A percentile compares a stretch with the other conserved stretches of the same genome.
These are phyloP conservation scores for Naumovozyma baii DNA, from an alignment of 805 yeast genomes.

Conservation along the genomic window DNA sequence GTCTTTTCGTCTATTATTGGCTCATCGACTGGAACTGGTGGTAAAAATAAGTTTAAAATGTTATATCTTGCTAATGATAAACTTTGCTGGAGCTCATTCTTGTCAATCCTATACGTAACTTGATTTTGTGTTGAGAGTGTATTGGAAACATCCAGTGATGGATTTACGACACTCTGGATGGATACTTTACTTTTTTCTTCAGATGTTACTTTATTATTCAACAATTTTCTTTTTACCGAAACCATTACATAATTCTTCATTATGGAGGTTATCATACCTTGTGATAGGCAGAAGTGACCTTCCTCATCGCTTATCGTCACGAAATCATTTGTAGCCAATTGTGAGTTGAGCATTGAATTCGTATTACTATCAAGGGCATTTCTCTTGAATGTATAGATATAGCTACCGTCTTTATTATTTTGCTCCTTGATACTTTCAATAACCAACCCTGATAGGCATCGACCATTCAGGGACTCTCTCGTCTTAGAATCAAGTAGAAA, in stretches of 20 bases:
- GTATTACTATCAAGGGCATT: conserved; percentile 6
- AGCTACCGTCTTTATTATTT: conserved; percentile 21
- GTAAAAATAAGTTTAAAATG: conserved; percentile 54
- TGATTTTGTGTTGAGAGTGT: conserved; percentile 29
- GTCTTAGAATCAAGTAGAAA: conserved; percentile 44
- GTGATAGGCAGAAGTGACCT: conserved; percentile 67
- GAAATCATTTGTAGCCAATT: conserved; percentile 48
- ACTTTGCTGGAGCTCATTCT: conserved; percentile 67
- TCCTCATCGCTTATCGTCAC: conserved; percentile 69
- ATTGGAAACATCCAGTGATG: conserved; percentile 4
- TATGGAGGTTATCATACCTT: conserved; percentile 45
- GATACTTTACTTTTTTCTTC: conserved; percentile 2
- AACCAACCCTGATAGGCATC: conserved; percentile 43
- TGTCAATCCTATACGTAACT: conserved; percentile 57
- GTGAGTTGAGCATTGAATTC: conserved; percentile 31
- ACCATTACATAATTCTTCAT: conserved; percentile 38
- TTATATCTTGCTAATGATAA: conserved; percentile 71
- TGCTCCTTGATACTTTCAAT: conserved; percentile 28
- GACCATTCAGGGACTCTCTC: conserved; percentile 53
- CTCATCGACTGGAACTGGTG: conserved; percentile 23
- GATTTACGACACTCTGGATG: conserved; percentile 12
- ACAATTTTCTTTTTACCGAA: conserved; percentile 45
- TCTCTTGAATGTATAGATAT: conserved; percentile 43
- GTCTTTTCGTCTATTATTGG: conserved; percentile 21
- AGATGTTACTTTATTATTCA: conserved; percentile 23